Percentiles rank a stretch among this genome's conserved stretches.
Evolutionary conservation across 108 stramenopile species (phyloP).

Genomic region (Discostella pseudostelligera): DNA sequence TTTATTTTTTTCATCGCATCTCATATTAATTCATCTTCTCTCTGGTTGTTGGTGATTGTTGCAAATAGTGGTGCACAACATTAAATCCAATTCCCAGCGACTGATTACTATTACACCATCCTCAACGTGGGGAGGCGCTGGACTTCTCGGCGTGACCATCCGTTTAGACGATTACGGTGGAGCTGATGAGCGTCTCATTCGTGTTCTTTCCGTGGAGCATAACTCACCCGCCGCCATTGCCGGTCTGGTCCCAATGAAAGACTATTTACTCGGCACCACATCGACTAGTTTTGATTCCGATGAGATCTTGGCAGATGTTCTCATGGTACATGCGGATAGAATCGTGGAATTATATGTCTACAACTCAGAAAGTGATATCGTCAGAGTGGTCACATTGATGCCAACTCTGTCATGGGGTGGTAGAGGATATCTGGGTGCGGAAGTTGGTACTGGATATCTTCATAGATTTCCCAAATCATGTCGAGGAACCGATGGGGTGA

Average conservation of each 20-base stretch:
- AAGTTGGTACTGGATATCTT: slow-evolving; percentile 90
- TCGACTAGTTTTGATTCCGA: slow-evolving; percentile 52
- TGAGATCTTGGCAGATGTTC: slow-evolving; percentile 62
- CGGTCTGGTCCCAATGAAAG: slow-evolving; percentile 58
- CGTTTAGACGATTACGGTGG: slow-evolving; percentile 90
- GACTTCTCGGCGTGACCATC: slow-evolving; percentile 95
- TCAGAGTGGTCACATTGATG: slow-evolving; percentile 85
- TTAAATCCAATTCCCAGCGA: slow-evolving; percentile 76
- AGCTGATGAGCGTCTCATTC: slow-evolving; percentile 81
- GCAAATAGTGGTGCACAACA: slow-evolving; percentile 77
- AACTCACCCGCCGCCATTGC: slow-evolving; percentile 71
- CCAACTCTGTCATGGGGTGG: slow-evolving; percentile 90
- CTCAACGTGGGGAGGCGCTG: slow-evolving; percentile 90
- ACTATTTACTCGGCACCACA: slow-evolving; percentile 83
- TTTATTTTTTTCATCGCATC: not conserved
- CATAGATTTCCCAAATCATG: slow-evolving; percentile 80
- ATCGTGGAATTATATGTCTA: slow-evolving; percentile 94
- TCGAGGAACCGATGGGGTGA: slow-evolving; percentile 61
- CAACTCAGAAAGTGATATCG: slow-evolving; percentile 86
- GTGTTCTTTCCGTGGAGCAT: slow-evolving; percentile 70
- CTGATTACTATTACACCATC: slow-evolving; percentile 77
- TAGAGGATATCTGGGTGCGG: slow-evolving; percentile 86
- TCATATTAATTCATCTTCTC: slow-evolving; percentile 1
- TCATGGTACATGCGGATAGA: slow-evolving; percentile 67
- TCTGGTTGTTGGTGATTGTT: not conserved